A percentile compares a stretch with the other conserved stretches of the same genome.
Evolutionary conservation across 1,139 yeast species (phyloP).

Genomic region (Casaregolazyma lundiana): DNA sequence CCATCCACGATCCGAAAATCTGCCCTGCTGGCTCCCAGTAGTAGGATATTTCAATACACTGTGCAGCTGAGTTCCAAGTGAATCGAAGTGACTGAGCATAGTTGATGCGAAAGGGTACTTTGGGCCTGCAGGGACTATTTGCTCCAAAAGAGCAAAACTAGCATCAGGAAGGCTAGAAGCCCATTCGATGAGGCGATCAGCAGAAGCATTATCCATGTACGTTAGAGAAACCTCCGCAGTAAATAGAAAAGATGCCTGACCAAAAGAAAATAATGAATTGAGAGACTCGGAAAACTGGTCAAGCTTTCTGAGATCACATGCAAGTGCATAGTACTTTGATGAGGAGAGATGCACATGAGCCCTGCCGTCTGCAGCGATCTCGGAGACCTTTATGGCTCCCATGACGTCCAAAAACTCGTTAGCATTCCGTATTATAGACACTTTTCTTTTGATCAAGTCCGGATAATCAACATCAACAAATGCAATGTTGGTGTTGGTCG

Average conservation of each 20-base stretch:
- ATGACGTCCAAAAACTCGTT: conserved; percentile 46
- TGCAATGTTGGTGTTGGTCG: conserved; percentile 33
- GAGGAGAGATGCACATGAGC: conserved; percentile 30
- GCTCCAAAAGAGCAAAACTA: conserved; percentile 68
- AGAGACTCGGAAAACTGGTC: conserved; percentile 41
- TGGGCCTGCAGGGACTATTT: conserved; percentile 60
- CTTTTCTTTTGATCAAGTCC: conserved; percentile 54
- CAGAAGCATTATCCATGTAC: conserved; percentile 65
- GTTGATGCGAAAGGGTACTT: conserved; percentile 66
- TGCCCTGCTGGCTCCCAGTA: conserved; percentile 42
- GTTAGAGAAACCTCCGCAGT: conserved; percentile 83
- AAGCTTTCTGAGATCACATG: conserved; percentile 63
- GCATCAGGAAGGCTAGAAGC: conserved; percentile 47
- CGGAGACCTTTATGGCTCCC: conserved; percentile 30
- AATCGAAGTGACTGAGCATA: conserved; percentile 69
- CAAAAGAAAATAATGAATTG: conserved; percentile 28
- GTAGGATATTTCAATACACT: conserved; percentile 61
- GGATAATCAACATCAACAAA: conserved; percentile 77
- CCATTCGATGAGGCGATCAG: conserved; percentile 58
- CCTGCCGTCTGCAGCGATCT: background rate
- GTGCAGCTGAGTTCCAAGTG: conserved; percentile 64
- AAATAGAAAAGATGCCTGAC: conserved; percentile 48
- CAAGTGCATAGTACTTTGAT: conserved; percentile 53
- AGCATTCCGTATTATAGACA: conserved; percentile 46
- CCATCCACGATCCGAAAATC: conserved; percentile 51